These are phyloP conservation scores for Aspergillus sp. DNA, from an alignment of 2,329 filamentous ascomycete genomes.

Conservation along the genomic window DNA sequence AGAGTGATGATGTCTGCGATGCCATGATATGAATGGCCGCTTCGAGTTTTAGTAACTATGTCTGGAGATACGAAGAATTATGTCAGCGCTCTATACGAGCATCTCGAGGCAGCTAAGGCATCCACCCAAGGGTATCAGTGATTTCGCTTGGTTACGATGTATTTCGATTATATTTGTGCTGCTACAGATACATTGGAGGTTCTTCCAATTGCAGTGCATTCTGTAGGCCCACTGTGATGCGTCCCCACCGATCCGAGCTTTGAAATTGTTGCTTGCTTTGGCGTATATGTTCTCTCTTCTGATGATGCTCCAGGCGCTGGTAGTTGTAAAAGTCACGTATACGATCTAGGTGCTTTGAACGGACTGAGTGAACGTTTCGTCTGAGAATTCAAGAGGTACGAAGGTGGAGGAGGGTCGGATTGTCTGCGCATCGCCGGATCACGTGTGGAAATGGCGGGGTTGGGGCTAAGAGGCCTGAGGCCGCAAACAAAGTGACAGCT, in stretches of 20 bases:
- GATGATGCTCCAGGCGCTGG: neutral
- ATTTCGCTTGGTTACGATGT: neutral
- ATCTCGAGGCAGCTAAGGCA: neutral
- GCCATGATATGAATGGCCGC: too few relatives aligned
- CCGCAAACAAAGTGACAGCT: conserved; percentile 17
- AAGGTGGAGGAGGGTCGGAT: conserved; percentile 3
- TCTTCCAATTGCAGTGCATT: neutral
- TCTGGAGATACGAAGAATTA: neutral
- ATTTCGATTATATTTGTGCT: neutral
- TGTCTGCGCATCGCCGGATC: conserved; percentile 9
- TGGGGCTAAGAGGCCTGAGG: conserved; percentile 17
- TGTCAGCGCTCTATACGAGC: neutral
- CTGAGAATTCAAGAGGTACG: neutral
- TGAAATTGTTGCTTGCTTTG: neutral
- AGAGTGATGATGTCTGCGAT: too few relatives aligned
- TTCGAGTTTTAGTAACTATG: too few relatives aligned
- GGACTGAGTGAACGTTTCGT: neutral
- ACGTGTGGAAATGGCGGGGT: conserved; percentile 24
- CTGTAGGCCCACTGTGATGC: neutral
- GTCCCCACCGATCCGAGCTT: neutral
- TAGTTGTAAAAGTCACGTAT: neutral
- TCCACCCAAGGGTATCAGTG: neutral
- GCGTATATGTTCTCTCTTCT: neutral
- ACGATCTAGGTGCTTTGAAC: neutral
- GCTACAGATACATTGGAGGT: neutral